phyloP scores from a whole-genome alignment of 2,329 filamentous ascomycete species.

The Leptographium flavum region DNA sequence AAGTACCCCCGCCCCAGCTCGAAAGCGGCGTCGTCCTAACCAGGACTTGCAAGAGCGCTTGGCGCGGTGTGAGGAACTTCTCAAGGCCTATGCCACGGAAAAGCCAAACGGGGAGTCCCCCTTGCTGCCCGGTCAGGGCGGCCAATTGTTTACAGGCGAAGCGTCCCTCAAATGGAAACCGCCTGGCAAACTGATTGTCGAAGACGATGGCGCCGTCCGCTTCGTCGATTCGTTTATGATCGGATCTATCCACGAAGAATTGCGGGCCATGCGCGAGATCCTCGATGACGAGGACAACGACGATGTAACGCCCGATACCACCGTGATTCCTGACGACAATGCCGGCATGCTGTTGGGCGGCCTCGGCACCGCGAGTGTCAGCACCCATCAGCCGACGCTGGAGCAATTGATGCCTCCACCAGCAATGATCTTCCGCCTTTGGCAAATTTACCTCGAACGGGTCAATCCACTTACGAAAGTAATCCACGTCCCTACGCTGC shows the following conservation, averaged over 20 bases:
- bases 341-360: slow-evolving; percentile 32
- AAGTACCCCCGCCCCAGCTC: slow-evolving; percentile 43
- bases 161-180: slow-evolving; percentile 25
- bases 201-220: slow-evolving; percentile 37
- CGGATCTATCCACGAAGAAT: slow-evolving; percentile 40
- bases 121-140: slow-evolving; percentile 7
- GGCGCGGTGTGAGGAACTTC: slow-evolving; percentile 41
- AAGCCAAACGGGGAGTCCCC: slow-evolving; percentile 14
- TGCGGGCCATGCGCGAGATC: slow-evolving; percentile 45
- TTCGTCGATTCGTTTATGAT: slow-evolving; percentile 45
- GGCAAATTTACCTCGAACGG: slow-evolving; percentile 61
- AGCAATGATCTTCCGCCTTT: slow-evolving; percentile 53
- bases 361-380: background rate
- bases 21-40: slow-evolving; percentile 44
- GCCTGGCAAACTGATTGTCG: slow-evolving; percentile 37
- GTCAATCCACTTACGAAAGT: slow-evolving; percentile 62
- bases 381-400: slow-evolving; percentile 18
- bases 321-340: slow-evolving; percentile 34
- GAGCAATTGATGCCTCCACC: slow-evolving; percentile 49
- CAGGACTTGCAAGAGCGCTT: slow-evolving; percentile 48
- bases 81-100: slow-evolving; percentile 39
- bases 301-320: slow-evolving; percentile 26
- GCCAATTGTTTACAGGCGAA: slow-evolving; percentile 16
- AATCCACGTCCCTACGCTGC: slow-evolving; percentile 57
- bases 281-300: slow-evolving; percentile 39